A percentile compares a stretch with the other conserved stretches of the same genome.
phyloP scores from a whole-genome alignment of 129 eudicot species.

The Arctium minus region DNA sequence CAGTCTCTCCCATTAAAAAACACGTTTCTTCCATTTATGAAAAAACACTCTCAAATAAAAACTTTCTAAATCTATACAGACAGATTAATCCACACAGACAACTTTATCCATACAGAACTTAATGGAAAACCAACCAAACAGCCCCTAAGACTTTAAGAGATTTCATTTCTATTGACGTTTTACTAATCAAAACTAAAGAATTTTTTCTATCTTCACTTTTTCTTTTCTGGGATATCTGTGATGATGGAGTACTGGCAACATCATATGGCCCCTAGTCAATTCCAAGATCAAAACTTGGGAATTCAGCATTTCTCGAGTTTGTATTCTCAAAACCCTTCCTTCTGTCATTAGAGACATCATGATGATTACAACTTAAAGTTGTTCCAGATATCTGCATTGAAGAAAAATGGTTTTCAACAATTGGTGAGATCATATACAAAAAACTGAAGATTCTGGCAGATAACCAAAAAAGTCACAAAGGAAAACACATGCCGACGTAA shows the following conservation, averaged over 20 bases:
- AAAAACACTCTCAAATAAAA: too few species aligned
- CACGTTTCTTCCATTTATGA: too few species aligned
- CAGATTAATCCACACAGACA: too few species aligned
- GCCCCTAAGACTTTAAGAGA: neutral
- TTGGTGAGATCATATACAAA: neutral
- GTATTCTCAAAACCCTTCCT: slow-evolving; percentile 6
- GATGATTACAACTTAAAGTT: slow-evolving; percentile 10
- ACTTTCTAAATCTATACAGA: too few species aligned
- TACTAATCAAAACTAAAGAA: neutral
- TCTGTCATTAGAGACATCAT: slow-evolving; percentile 7
- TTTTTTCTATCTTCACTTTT: neutral
- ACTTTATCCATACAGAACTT: too few species aligned
- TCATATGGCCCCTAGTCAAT: slow-evolving; percentile 32
- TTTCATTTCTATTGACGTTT: neutral
- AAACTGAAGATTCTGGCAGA: neutral
- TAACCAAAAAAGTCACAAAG: neutral
- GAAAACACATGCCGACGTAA: neutral
- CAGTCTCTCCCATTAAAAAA: too few species aligned
- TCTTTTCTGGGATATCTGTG: neutral
- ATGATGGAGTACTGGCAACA: neutral
- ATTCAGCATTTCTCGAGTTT: slow-evolving; percentile 28
- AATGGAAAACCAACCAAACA: too few species aligned
- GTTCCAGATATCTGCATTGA: slow-evolving; percentile 20
- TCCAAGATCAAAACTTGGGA: slow-evolving; percentile 93
- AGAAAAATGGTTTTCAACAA: slow-evolving; percentile 4